Conservation (phyloP, 352 stramenopile genomes). For the Pythium scleroteichum region DNA sequence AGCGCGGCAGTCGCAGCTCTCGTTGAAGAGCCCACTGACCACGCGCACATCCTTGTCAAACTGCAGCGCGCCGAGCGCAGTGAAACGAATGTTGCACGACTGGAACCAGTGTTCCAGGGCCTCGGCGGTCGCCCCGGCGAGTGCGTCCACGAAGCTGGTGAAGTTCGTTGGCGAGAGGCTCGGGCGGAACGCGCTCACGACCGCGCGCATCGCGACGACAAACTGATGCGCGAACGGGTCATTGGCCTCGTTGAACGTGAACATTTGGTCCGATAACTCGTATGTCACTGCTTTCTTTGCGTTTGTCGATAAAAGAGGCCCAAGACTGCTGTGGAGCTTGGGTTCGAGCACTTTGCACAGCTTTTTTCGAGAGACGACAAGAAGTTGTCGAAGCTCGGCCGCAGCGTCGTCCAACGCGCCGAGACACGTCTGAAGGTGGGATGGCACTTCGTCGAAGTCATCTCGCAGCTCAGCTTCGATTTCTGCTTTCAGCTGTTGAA, state of each 20-base stretch:
- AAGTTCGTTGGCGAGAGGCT: conserved; percentile 68
- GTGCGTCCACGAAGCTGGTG: conserved; percentile 44
- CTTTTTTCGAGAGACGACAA: conserved; percentile 72
- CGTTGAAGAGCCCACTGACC: conserved; percentile 61
- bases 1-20: conserved; percentile 51
- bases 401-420: conserved; percentile 73
- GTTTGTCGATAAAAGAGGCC: conserved; percentile 44
- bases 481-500: conserved; percentile 75
- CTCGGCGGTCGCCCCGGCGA: conserved; percentile 43
- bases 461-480: conserved; percentile 71
- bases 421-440: conserved; percentile 73
- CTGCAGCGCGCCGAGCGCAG: conserved; percentile 81
- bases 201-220: conserved; percentile 53
- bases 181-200: conserved; percentile 52
- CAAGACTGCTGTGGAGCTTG: conserved; percentile 59
- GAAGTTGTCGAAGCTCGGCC: conserved; percentile 65
- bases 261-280: conserved; percentile 84
- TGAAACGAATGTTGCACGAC: conserved; percentile 56
- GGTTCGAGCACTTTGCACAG: conserved; percentile 75
- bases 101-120: conserved; percentile 72
- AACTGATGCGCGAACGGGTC: conserved; percentile 83
- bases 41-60: conserved; percentile 87
- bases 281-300: conserved; percentile 64
- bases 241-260: conserved; percentile 87
- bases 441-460: conserved; percentile 72